These are phyloP conservation scores for Fusarium vanettenii DNA, from an alignment of 2,329 filamentous ascomycete genomes.

Conservation along the genomic window DNA sequence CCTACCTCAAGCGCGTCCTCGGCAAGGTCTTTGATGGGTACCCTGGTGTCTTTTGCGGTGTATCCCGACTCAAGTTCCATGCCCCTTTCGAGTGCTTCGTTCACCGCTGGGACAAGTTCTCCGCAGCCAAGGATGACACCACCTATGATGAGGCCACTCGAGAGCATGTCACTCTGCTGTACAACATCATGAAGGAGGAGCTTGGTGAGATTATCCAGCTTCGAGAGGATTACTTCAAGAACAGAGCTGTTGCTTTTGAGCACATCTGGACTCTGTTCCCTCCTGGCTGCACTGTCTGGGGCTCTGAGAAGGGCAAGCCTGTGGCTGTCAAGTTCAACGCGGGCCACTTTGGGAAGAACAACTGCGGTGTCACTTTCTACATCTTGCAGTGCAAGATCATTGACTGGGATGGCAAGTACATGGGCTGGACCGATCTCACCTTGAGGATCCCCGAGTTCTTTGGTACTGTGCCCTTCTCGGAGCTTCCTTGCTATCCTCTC, in stretches of 20 bases:
- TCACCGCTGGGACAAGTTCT: conserved; percentile 70
- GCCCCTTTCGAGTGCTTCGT: conserved; percentile 73
- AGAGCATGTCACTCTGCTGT: conserved; percentile 60
- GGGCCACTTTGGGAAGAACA: conserved; percentile 51
- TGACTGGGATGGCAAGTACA: conserved; percentile 61
- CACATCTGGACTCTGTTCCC: conserved; percentile 66
- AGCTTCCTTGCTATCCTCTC: conserved; percentile 58
- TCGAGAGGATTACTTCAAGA: conserved; percentile 62
- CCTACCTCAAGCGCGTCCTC: conserved; percentile 68
- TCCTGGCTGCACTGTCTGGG: conserved; percentile 57
- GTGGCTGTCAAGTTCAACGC: conserved; percentile 54
- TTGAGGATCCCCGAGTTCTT: conserved; percentile 55
- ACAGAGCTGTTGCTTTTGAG: conserved; percentile 64
- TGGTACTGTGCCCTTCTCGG: conserved; percentile 57
- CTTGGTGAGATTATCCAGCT: conserved; percentile 62
- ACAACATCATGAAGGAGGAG: conserved; percentile 61
- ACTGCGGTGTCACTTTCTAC: conserved; percentile 54
- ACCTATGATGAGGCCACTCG: conserved; percentile 55
- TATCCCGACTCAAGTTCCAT: conserved; percentile 70
- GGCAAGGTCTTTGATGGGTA: conserved; percentile 67
- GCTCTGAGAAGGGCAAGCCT: conserved; percentile 52
- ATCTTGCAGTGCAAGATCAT: conserved; percentile 55
- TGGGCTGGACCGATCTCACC: conserved; percentile 53
- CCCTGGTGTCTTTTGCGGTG: conserved; percentile 67
- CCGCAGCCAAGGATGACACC: conserved; percentile 53